Evolutionary conservation across 805 yeast genomes (phyloP).

Genomic region (Vanderwaltozyma tropicalis): DNA sequence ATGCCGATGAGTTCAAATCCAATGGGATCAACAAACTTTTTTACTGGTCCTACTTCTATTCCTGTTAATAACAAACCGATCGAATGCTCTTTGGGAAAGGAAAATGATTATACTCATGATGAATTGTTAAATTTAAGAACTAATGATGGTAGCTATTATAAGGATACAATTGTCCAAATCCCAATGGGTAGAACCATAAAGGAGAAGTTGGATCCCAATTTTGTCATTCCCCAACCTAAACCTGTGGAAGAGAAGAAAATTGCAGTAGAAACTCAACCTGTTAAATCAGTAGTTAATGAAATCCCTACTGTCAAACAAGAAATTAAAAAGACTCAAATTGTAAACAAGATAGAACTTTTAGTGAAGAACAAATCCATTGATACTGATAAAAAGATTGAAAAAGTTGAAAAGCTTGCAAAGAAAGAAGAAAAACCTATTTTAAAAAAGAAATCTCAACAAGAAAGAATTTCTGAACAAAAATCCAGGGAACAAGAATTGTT

Average conservation of each 20-base stretch:
- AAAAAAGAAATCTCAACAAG: neutral
- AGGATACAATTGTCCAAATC: constrained; percentile 17
- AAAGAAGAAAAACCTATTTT: constrained; percentile 1
- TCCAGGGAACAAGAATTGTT: neutral
- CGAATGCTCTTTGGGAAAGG: neutral
- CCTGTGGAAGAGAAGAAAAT: constrained; percentile 1
- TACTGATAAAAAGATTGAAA: constrained; percentile 1
- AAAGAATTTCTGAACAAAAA: neutral
- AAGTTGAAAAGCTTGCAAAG: constrained; percentile 18
- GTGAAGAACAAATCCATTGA: no score
- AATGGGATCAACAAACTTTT: neutral
- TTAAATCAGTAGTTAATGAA: neutral
- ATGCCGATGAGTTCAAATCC: neutral
- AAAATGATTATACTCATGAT: constrained; percentile 17
- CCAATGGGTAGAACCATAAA: constrained; percentile 12
- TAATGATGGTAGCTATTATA: constrained; percentile 20
- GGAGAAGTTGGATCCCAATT: constrained; percentile 5
- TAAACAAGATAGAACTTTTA: no score
- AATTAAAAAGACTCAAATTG: no score
- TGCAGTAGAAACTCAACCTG: neutral
- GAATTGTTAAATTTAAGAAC: constrained; percentile 18
- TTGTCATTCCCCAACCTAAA: constrained; percentile 1
- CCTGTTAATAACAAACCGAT: neutral
- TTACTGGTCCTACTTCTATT: neutral
- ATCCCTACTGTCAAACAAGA: neutral